Base-by-base conservation (phyloP, 768 basidiomycete genomes). In the Collybiopsis luxurians region DNA sequence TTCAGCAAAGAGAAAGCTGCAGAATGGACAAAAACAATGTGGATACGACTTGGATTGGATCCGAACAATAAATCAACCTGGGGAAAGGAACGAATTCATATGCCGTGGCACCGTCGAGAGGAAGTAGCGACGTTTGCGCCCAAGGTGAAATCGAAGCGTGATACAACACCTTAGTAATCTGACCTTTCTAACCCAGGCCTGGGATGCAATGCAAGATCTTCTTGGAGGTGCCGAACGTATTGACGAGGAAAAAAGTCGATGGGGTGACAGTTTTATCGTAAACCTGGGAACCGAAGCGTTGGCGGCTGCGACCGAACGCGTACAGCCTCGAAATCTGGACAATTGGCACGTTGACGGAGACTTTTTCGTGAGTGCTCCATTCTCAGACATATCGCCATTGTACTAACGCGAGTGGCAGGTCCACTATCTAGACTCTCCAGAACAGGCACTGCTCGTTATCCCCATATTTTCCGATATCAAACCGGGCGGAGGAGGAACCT, bases 271-370 rank as follows among this genome's bases (percentile, higher is more conserved):
- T 30, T 83, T 86, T 66, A 86, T 86, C 59, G 79, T 85, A 44
- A 87, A 86, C 63, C 69, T 87, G 19, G 84, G 84, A 21, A 75
- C 71, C 13, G 73, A 77, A 6, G 75, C 77, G 42, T 67, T 75
- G 36, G 75, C 73, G 56, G 66, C 66, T 26, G 59, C 60, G 9
- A 64, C 62, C 36, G 64, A 69, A 42, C 51, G 42, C 15, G 62
- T 77, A 15, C 62, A 67, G 30, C 80, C 81, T 4, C 64, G 68
- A 53, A 75, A 81, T 48, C 68, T 87, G 54, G 76, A 78, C 55
- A 84, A 85, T 60, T 87, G 85, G 84, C 85, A 86, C 65, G 79
- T 83, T 43, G 81, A 83, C 61, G 83, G 81, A 17, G 81, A 83
- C 61, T 83, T 82, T 63, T 84, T 83, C 66, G 75, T 77, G 61